These are phyloP conservation scores for Colletotrichum sp. DNA, from an alignment of 2,329 filamentous ascomycete genomes.

Conservation along the genomic window DNA sequence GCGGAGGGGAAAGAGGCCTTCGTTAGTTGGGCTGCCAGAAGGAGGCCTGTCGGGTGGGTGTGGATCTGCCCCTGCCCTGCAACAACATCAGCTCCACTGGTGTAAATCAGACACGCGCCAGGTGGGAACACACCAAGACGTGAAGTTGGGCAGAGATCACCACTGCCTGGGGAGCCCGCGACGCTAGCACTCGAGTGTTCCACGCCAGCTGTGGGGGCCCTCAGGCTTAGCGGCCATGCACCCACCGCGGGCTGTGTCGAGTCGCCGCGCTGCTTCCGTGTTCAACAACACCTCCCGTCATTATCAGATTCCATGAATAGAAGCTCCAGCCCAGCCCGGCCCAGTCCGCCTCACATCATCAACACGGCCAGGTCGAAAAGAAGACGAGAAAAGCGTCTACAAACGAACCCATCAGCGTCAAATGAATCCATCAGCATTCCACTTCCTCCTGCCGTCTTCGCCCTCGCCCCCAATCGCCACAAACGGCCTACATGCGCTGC, in stretches of 20 bases:
- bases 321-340: neutral
- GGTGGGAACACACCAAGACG: neutral
- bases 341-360: neutral
- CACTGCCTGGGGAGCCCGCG: neutral
- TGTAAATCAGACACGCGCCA: neutral
- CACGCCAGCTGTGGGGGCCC: neutral
- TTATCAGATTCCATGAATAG: neutral
- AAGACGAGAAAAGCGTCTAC: neutral
- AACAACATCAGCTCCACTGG: neutral
- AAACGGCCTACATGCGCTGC: constrained; percentile 2
- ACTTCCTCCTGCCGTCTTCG: neutral
- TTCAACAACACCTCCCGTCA: neutral
- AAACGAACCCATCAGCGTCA: neutral
- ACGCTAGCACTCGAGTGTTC: neutral
- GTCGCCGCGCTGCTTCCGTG: neutral
- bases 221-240: neutral
- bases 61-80: constrained; percentile 2
- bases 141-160: neutral
- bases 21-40: neutral
- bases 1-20: neutral
- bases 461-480: neutral
- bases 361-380: neutral
- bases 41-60: neutral
- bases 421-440: neutral
- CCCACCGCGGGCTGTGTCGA: neutral